Percentiles rank a stretch among this genome's conserved stretches.
Conservation (phyloP, 495 filamentous ascomycete genomes). For the Xylaria bambusicola region DNA sequence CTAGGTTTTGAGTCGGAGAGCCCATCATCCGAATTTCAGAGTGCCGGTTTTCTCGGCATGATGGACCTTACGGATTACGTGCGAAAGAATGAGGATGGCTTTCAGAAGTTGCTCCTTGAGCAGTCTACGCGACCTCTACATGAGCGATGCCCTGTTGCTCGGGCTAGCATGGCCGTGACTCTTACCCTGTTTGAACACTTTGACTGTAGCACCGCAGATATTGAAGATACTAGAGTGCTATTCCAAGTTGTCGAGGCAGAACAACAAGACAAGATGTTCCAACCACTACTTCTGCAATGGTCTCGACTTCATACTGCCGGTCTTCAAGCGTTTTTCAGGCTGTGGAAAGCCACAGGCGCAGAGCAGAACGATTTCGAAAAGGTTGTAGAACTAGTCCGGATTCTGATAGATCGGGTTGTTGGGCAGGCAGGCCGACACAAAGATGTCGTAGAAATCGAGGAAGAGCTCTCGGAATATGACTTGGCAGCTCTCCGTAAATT, state of each 20-base stretch:
- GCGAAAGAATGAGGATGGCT: conserved; percentile 83
- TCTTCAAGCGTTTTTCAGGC: conserved; percentile 82
- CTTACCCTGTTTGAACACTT: conserved; percentile 93
- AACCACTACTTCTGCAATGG: conserved; percentile 90
- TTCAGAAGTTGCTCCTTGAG: conserved; percentile 88
- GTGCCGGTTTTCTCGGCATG: conserved; percentile 88
- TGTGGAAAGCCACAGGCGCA: conserved; percentile 90
- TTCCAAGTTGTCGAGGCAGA: conserved; percentile 78
- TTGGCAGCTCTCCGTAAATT: conserved; percentile 73
- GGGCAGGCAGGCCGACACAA: conserved; percentile 80
- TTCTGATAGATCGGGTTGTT: conserved; percentile 88
- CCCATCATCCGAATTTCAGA: conserved; percentile 80
- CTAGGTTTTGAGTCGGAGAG: conserved; percentile 91
- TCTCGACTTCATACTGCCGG: conserved; percentile 88
- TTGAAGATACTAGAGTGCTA: conserved; percentile 72
- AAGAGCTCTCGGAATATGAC: conserved; percentile 83
- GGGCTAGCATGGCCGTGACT: conserved; percentile 85
- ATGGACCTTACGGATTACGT: conserved; percentile 97
- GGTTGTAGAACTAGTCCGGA: conserved; percentile 83
- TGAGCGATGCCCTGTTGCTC: conserved; percentile 84
- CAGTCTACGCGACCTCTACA: conserved; percentile 72
- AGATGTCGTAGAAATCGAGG: conserved; percentile 85
- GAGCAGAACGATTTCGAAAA: conserved; percentile 87
- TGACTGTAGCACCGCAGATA: conserved; percentile 83
- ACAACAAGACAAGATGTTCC: conserved; percentile 83